Base-by-base conservation (phyloP, 1,284 basidiomycete genomes). In the Stereum hirsutum region DNA sequence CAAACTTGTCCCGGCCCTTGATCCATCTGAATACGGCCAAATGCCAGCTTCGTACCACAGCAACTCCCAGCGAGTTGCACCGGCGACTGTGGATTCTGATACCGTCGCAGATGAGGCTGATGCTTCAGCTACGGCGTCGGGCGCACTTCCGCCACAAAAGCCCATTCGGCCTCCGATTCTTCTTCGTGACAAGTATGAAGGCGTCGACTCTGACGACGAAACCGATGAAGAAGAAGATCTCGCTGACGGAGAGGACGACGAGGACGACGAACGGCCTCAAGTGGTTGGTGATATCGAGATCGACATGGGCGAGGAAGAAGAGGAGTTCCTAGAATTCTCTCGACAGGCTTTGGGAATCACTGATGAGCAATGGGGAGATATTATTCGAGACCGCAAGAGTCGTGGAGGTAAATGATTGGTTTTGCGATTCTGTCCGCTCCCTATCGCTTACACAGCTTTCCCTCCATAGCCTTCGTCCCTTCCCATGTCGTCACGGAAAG, bases 291-390 rank as follows among this genome's bases (percentile, higher is more conserved):
- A 89, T 23, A 63, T 89, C 14, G 88, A 92, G 53, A 74, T 91
- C 34, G 84, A 93, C 50, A 93, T 96, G 82, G 77, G 73, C 15
- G 81, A 87, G 52, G 93, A 97, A 62, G 75, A 89, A 60, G 89
- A 87, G 49, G 93, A 95, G 51, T 97, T 96, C 52, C 65, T 97
- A 35, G 85, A 89, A 60, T 97, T 97, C 61, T 87, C 93, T 10
- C 77, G 89, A 38, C 86, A 95, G 54, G 80, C 87, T 6, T 66
- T 97, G 32, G 93, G 93, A 0, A 85, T 97, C 51, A 76, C 73
- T 38, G 82, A 91, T 49, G 76, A 79, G 14, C 81, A 90, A 60
- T 97, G 92, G 88, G 65, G 72, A 17, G 74, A 78, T 15, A 96
- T 97, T 41, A 54, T 97, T 25, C 64, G 69, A 45, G 89, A 91